Evolutionary conservation across 306 rosid species (phyloP), one percentile per base, ranked within the genome.

Genomic region (Cucumis sativus): DNA sequence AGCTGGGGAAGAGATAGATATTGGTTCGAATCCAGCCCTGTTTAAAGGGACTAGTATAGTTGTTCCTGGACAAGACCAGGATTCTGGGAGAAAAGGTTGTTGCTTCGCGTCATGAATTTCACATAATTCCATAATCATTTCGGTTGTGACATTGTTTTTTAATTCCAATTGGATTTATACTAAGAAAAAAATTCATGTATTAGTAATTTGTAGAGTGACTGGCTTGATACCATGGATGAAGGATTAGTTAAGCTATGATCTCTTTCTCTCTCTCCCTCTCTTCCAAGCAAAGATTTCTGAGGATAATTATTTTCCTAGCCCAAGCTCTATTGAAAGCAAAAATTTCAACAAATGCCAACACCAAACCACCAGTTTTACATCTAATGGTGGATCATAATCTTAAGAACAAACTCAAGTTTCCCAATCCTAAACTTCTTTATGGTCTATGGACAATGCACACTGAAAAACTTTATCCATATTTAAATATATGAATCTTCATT

Each of bases 1-100:
- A 56, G 78, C 86, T 1, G 79, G 71, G 75, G 97, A 75, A 6
- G 87, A 75, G 20, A 37, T 49, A 37, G 89, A 85, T 57, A 73
- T 87, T 4, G 75, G 18, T 74, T 88, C 85, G 33, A 78, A 10
- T 77, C 28, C 94, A 4, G 87, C 85, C 55, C 85, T 88, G 75
- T 82, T 91, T n/a, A 91, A 80, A 77, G 96, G 96, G 77, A 94
- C 86, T 33, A 85, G 74, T 51, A 91, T 94, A 56, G 41, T 87
- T 81, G 90, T 94, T 81, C 94, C 94, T 25, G 41, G 49, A 76
- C 88, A 80, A 5, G 88, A 81, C 16, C 79, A 74, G n/a, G 79
- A 77, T 33, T 30, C 82, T 49, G 73, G 58, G 8, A 83, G 78
- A 66, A 88, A 84, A 23, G 88, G 91, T 23, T 93, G 98, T n/a